phyloP scores from a whole-genome alignment of 108 stramenopile species.

The Nitzschia putrida region DNA sequence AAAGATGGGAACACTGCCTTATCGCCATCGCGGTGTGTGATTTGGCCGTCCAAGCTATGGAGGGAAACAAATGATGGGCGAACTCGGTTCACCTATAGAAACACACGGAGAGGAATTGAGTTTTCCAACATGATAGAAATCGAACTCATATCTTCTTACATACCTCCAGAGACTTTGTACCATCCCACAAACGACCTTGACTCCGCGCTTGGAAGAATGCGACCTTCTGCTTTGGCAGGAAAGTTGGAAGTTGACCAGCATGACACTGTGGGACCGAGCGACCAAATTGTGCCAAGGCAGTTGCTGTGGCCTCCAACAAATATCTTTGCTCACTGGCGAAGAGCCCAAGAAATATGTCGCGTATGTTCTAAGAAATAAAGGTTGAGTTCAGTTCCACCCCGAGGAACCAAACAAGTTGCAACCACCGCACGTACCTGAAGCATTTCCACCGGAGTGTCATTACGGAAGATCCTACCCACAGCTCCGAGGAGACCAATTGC shows the following conservation, averaged over 20 bases:
- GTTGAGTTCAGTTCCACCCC: too few species aligned
- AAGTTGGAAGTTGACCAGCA: background rate
- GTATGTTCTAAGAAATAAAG: background rate
- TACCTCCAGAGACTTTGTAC: slow-evolving; percentile 1
- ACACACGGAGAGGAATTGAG: too few species aligned
- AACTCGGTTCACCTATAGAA: too few species aligned
- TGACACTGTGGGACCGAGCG: slow-evolving; percentile 1
- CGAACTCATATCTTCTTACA: background rate
- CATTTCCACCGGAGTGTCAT: background rate
- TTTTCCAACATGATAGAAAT: too few species aligned
- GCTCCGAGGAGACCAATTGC: slow-evolving; percentile 9
- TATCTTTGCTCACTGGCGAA: background rate
- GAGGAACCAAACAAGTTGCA: too few species aligned
- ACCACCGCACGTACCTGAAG: slow-evolving; percentile 3
- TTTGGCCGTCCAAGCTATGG: background rate
- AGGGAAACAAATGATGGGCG: too few species aligned
- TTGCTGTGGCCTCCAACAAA: background rate
- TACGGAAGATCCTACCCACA: background rate
- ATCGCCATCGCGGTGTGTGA: background rate
- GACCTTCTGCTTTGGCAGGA: slow-evolving; percentile 4
- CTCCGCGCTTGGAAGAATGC: slow-evolving; percentile 16
- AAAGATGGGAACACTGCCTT: slow-evolving; percentile 18
- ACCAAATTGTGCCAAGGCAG: slow-evolving; percentile 8
- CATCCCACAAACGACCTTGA: slow-evolving; percentile 12
- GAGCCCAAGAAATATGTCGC: background rate